Conservation (phyloP, 2,329 filamentous ascomycete species). For the Fusarium buxicola region DNA sequence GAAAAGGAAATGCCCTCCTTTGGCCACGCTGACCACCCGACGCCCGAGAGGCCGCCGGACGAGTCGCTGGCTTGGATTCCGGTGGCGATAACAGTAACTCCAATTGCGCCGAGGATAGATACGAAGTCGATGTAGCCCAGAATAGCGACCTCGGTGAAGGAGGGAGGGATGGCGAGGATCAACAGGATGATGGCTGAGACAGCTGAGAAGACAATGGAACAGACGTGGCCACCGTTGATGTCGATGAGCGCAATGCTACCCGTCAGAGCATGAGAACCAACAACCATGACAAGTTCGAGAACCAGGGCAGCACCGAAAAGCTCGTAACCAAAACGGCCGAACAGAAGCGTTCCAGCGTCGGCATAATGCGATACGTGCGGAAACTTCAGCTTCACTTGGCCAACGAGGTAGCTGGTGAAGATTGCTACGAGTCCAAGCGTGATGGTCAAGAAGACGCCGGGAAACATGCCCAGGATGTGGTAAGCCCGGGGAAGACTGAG, state of each 20-base stretch:
- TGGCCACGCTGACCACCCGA: constrained; percentile 59
- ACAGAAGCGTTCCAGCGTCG: constrained; percentile 64
- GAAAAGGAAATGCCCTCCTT: constrained; percentile 59
- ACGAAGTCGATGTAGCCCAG: constrained; percentile 60
- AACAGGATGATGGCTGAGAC: constrained; percentile 60
- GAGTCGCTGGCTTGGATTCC: constrained; percentile 57
- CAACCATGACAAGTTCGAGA: constrained; percentile 76
- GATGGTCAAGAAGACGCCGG: constrained; percentile 57
- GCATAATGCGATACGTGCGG: constrained; percentile 61
- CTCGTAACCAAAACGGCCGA: constrained; percentile 70
- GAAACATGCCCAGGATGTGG: constrained; percentile 64
- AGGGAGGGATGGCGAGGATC: constrained; percentile 59
- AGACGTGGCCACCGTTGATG: constrained; percentile 64
- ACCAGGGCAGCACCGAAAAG: constrained; percentile 70
- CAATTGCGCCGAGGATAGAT: constrained; percentile 65
- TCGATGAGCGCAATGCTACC: constrained; percentile 76
- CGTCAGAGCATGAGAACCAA: constrained; percentile 77
- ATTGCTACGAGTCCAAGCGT: constrained; percentile 59
- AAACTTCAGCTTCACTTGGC: constrained; percentile 60
- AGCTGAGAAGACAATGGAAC: constrained; percentile 52
- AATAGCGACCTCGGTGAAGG: constrained; percentile 52
- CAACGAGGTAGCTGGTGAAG: constrained; percentile 60
- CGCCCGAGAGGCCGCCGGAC: constrained; percentile 47
- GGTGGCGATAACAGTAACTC: constrained; percentile 74
- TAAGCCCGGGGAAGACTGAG: constrained; percentile 62